Evolutionary conservation across 768 basidiomycete genomes (phyloP).

Genomic region (Hypholoma fasciculare): DNA sequence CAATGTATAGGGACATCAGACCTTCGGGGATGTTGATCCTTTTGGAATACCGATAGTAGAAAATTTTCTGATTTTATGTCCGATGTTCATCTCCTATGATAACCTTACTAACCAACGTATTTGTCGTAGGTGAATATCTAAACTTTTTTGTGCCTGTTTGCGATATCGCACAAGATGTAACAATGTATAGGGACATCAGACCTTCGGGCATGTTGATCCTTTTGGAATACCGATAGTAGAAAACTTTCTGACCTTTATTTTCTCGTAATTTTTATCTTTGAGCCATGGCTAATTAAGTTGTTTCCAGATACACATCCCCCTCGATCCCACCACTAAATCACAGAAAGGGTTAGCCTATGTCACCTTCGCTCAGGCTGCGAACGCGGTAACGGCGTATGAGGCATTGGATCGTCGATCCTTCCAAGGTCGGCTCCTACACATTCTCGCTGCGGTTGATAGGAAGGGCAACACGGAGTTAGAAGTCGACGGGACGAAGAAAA

Average conservation of each 20-base stretch:
- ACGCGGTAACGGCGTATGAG: conserved; percentile 68
- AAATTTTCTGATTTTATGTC: conserved; percentile 36
- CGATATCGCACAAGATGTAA: conserved; percentile 18
- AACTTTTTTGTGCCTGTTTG: background rate
- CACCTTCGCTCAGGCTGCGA: conserved; percentile 38
- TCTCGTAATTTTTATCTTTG: conserved; percentile 7
- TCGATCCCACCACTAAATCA: conserved; percentile 44
- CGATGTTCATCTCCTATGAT: background rate
- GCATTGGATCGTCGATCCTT: conserved; percentile 82
- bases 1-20: conserved; percentile 62
- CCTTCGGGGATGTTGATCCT: conserved; percentile 37
- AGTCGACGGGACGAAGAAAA: conserved; percentile 43
- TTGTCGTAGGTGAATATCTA: conserved; percentile 37
- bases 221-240: conserved; percentile 66
- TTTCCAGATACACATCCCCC: conserved; percentile 47
- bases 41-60: conserved; percentile 60
- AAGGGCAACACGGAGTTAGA: conserved; percentile 47
- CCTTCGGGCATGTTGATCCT: conserved; percentile 60
- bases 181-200: conserved; percentile 65
- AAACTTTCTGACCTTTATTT: conserved; percentile 32
- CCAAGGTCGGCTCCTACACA: conserved; percentile 89
- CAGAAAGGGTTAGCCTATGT: conserved; percentile 55
- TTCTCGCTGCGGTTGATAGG: conserved; percentile 81
- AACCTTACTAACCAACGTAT: conserved; percentile 16
- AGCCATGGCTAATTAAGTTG: conserved; percentile 1